Base-by-base conservation (phyloP, 1,139 yeast genomes). In the Tardiomyces digboiensis region DNA sequence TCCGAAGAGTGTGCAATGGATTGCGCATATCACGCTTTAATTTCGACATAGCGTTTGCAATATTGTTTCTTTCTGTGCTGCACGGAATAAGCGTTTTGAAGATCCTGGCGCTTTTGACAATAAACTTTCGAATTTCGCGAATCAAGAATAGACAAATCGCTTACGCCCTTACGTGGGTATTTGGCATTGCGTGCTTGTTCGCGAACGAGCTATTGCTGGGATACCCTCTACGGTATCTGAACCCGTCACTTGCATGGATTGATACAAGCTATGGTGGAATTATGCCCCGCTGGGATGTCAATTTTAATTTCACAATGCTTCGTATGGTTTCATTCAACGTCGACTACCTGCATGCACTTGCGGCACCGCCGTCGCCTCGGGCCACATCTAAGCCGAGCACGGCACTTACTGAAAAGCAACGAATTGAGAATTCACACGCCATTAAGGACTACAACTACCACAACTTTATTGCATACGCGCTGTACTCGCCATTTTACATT, bases 281-380 rank as follows among this genome's bases (percentile, higher is more conserved):
- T 21, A 80, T 91, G 52, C 72, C 78, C 18, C 71, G 97, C 53
- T 93, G 99, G 99, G 97, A 91, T 59, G 97, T 93, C 7, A 86
- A 85, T 56, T 93, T 80, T 72, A 93, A 91, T 62, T 87, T 93
- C 62, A 82, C 95, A 1, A 68, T 91, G 51, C 71, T 93, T 44
- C 73, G 97, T 53, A 77, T 88, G 76, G 66, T 93, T 41, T 85
- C 96, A 46, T 91, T 74, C 63, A 85, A 85, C 52, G 62, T 85
- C 51, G 99, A 93, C 62, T 87, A 74, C 56, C 61, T 61, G 36
- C 53, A 54, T 22, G 60, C 61, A 19, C 19, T 21, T 36, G 2
- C 45, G 42, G 44, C 46, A 41, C 45, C 45, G 45, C 45, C 49
- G 21, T 39, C 44, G 4, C 48, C 45, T 21, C 36, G 41, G 7